These are phyloP conservation scores for Obba rivulosa DNA, from an alignment of 768 basidiomycete genomes.

Conservation along the genomic window DNA sequence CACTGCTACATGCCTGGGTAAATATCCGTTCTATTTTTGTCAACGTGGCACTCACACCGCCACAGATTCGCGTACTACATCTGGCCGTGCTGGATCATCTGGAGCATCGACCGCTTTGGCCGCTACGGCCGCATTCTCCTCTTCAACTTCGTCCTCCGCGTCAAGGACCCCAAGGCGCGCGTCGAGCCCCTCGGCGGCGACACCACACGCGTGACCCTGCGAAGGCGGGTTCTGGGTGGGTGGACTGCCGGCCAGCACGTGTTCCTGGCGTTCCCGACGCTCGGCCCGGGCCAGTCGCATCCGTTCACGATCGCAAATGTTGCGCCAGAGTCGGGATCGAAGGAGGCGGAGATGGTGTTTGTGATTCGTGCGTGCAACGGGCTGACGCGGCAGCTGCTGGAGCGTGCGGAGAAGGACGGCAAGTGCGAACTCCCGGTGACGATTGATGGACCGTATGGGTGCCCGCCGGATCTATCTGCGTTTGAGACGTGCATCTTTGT, in stretches of 20 bases:
- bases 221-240: conserved; percentile 33
- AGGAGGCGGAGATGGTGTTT: conserved; percentile 40
- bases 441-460: conserved; percentile 40
- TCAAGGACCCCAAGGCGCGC: conserved; percentile 27
- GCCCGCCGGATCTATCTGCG: conserved; percentile 25
- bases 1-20: too few relatives aligned
- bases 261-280: conserved; percentile 39
- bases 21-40: conserved; percentile 9
- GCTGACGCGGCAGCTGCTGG: conserved; percentile 35
- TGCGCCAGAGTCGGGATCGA: conserved; percentile 16
- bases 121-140: conserved; percentile 34
- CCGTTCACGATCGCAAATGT: conserved; percentile 47
- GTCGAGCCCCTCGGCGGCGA: conserved; percentile 39
- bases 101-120: conserved; percentile 40
- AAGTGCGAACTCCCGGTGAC: conserved; percentile 23
- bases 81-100: conserved; percentile 42
- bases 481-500: conserved; percentile 33
- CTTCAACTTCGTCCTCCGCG: conserved; percentile 30
- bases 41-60: not conserved
- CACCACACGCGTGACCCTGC: conserved; percentile 38
- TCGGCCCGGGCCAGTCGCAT: conserved; percentile 40
- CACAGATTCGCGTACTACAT: conserved; percentile 34
- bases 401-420: conserved; percentile 9
- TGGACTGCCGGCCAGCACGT: conserved; percentile 47
- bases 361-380: conserved; percentile 47